These are phyloP conservation scores for Hirschioporus abietinus DNA, from an alignment of 768 basidiomycete genomes.

Conservation along the genomic window DNA sequence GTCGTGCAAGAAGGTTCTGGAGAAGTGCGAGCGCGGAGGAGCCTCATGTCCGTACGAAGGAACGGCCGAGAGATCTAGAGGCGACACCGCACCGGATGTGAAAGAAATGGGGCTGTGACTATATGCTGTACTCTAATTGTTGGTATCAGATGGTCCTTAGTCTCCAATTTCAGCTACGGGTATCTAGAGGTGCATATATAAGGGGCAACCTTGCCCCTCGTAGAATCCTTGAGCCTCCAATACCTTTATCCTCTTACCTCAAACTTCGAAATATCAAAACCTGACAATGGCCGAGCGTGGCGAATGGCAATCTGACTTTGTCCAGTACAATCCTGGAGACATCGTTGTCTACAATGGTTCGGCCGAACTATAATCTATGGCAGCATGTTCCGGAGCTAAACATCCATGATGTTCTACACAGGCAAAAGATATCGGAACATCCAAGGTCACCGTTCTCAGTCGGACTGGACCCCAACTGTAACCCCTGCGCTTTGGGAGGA, in stretches of 20 bases:
- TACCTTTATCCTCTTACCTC: not conserved
- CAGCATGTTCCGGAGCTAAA: no score
- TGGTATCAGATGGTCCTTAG: not conserved
- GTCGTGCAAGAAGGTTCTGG: not conserved
- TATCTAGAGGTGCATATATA: not conserved
- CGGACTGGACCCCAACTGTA: constrained; percentile 59
- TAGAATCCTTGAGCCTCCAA: not conserved
- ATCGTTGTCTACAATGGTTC: not conserved
- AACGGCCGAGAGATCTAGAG: not conserved
- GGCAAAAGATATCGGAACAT: not conserved
- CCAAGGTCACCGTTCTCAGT: constrained; percentile 26
- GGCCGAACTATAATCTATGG: not conserved
- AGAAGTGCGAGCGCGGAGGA: not conserved
- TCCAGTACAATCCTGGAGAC: not conserved
- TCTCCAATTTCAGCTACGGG: not conserved
- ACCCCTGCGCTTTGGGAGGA: constrained; percentile 69
- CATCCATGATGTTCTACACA: not conserved
- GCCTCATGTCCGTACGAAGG: not conserved
- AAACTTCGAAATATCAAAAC: not conserved
- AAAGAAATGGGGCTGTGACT: not conserved
- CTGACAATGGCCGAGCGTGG: not conserved
- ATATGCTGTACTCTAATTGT: not conserved
- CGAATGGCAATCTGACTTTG: not conserved
- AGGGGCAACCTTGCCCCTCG: not conserved
- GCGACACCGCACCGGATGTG: not conserved